Evolutionary conservation across 176 grass and related monocot species (phyloP).

Genomic region (Metroxylon sagu): DNA sequence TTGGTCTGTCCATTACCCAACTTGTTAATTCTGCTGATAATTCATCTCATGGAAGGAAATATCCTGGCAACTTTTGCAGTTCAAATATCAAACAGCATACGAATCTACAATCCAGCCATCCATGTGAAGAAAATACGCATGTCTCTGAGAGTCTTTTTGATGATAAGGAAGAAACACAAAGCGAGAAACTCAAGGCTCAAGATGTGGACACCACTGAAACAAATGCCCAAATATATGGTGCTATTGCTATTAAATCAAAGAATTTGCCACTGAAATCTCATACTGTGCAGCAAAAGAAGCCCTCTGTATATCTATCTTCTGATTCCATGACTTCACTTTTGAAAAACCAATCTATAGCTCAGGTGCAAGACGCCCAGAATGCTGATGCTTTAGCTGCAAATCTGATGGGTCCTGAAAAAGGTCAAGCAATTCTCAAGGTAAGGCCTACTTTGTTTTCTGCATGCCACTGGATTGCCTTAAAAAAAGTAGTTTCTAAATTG

Average conservation of each 20-base stretch:
- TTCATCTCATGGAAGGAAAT: neutral
- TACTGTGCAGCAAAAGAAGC: conserved; percentile 29
- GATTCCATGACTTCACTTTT: conserved; percentile 7
- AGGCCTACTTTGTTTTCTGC: neutral
- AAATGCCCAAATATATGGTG: conserved; percentile 28
- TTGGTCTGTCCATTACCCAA: conserved; percentile 43
- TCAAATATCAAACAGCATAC: no score
- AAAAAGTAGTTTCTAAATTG: no score
- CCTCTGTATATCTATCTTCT: neutral
- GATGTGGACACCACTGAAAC: conserved; percentile 29
- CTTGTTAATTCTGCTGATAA: conserved; percentile 23
- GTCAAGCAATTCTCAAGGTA: conserved; percentile 36
- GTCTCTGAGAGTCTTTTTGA: conserved; percentile 14
- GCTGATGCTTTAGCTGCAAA: conserved; percentile 18
- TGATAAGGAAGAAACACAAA: conserved; percentile 27
- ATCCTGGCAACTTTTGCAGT: no score
- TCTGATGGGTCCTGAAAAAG: conserved; percentile 12
- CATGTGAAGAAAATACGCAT: conserved; percentile 14
- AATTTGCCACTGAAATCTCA: conserved; percentile 17
- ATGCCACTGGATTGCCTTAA: no score
- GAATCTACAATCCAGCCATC: conserved; percentile 1
- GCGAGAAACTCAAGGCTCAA: conserved; percentile 17
- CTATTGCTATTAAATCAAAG: conserved; percentile 17
- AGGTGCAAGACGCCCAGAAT: conserved; percentile 19
- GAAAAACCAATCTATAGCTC: conserved; percentile 29